Base-by-base conservation (phyloP, 1,284 basidiomycete species). In the Peniophora sp. region DNA sequence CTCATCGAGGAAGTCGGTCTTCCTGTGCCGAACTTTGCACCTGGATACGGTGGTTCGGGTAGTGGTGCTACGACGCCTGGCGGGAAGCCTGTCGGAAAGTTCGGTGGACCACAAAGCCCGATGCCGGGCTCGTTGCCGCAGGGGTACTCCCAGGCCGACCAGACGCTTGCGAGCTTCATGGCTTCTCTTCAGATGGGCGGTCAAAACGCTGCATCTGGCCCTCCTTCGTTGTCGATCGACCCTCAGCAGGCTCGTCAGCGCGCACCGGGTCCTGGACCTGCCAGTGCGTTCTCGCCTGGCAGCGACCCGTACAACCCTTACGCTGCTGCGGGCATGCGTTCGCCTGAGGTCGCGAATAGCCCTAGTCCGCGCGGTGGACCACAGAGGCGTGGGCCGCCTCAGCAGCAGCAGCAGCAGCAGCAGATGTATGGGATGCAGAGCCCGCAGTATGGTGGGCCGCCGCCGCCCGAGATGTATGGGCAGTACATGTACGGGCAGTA, bases 1-100 rank as follows among this genome's bases (percentile, higher is more conserved):
- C 74, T 97, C 47, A 91, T 96, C 52, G 92, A 97, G 66, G 93
- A 96, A 69, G 91, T 97, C 56, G 94, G 94, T 11, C 70, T 97
- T 47, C 91, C 92, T 6, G 85, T 93, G 38, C 89, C 90, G 49
- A 89, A 84, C 69, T 83, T 88, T 69, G 85, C 89, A 65, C 83
- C 87, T 9, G 82, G 83, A 19, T 90, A 88, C 65, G 27, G 27
- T 32, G 27, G 27, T 12, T 32, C 27, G 27, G 72, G 78, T 14
- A 78, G 76, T 54, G 83, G 79, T 55, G 70, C 80, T 50, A 79
- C 83, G 5, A 72, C 79, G 32, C 70, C 75, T 45, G 78, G 81
- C 50, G 53, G 61, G 50, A 88, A 89, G 69, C 65, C 71, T 50
- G 27, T 32, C 6, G 38, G n/a, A 6, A 87, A 88, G 66, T 72